Evolutionary conservation across 2,329 filamentous ascomycete genomes (phyloP).

Genomic region (Paraconiothyrium brasiliense): DNA sequence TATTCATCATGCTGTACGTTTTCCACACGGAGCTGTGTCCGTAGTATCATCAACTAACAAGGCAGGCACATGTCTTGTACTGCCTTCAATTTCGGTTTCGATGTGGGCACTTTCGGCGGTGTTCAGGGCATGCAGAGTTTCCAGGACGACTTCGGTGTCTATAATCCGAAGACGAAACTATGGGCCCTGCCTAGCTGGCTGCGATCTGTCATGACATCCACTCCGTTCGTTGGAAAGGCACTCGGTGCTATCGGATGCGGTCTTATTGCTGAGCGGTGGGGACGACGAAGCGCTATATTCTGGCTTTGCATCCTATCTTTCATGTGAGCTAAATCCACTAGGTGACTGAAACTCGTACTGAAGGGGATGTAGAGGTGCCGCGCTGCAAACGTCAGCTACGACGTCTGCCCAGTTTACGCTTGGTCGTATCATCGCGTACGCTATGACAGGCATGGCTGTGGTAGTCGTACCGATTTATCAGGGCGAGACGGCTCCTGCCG

Average conservation of each 20-base stretch:
- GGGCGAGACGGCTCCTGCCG: neutral
- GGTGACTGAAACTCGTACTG: too few species aligned
- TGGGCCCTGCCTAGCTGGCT: neutral
- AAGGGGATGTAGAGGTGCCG: neutral
- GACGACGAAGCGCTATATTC: neutral
- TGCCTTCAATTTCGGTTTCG: conserved; percentile 13
- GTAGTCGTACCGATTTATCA: conserved; percentile 7
- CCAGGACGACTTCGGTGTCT: conserved; percentile 9
- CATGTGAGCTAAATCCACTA: neutral
- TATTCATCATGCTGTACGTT: too few species aligned
- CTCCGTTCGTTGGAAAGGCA: conserved; percentile 10
- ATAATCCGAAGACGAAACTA: neutral
- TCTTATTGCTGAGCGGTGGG: neutral
- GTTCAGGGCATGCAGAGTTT: conserved; percentile 13
- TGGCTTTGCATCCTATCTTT: neutral
- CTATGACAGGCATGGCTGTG: conserved; percentile 3
- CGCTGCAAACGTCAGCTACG: conserved; percentile 1
- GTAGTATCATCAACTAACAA: too few species aligned
- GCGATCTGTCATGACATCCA: conserved; percentile 9
- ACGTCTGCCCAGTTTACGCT: neutral
- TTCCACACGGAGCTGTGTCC: too few species aligned
- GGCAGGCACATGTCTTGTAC: neutral
- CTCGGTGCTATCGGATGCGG: neutral
- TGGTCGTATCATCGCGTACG: conserved; percentile 3
- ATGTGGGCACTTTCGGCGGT: conserved; percentile 7